phyloP scores from a whole-genome alignment of 2,329 filamentous ascomycete species.

The Fusarium mundagurra region DNA sequence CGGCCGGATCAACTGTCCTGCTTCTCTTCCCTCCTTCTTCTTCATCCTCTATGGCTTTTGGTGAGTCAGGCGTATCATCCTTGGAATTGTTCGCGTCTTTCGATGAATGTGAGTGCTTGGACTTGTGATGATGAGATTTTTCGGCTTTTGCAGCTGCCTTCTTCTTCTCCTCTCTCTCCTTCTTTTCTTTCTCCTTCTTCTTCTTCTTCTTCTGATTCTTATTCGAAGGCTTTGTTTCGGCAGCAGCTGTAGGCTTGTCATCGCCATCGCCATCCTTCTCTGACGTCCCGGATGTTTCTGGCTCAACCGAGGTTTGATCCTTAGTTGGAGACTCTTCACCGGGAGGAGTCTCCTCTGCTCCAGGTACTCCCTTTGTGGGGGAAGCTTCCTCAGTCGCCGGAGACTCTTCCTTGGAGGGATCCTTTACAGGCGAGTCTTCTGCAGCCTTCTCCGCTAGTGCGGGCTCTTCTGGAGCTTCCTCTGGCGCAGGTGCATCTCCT shows the following conservation, averaged over 20 bases:
- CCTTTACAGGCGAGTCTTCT: not conserved
- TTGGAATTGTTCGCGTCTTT: constrained; percentile 10
- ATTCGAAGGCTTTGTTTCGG: constrained; percentile 23
- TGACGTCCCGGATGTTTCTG: not conserved
- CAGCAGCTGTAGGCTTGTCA: constrained; percentile 15
- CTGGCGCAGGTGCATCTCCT: not conserved
- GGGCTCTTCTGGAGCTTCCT: not conserved
- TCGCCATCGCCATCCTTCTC: constrained; percentile 18
- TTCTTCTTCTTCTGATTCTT: constrained; percentile 39
- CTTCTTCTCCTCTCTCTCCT: constrained; percentile 31
- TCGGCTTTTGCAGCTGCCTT: constrained; percentile 30
- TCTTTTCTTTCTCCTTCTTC: constrained; percentile 62
- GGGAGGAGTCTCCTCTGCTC: not conserved
- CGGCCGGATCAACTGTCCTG: not conserved
- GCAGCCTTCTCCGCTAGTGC: not conserved
- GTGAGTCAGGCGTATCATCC: not conserved
- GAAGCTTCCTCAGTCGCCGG: not conserved
- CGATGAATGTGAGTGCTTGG: constrained; percentile 31
- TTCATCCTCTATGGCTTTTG: not conserved
- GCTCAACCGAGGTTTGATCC: not conserved
- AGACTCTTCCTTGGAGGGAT: not conserved
- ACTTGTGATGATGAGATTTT: constrained; percentile 33
- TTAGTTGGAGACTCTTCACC: not conserved
- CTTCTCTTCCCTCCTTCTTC: constrained; percentile 10
- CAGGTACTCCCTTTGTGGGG: not conserved